These are phyloP conservation scores for Fomitopsis pulvina DNA, from an alignment of 768 basidiomycete species.

Conservation along the genomic window DNA sequence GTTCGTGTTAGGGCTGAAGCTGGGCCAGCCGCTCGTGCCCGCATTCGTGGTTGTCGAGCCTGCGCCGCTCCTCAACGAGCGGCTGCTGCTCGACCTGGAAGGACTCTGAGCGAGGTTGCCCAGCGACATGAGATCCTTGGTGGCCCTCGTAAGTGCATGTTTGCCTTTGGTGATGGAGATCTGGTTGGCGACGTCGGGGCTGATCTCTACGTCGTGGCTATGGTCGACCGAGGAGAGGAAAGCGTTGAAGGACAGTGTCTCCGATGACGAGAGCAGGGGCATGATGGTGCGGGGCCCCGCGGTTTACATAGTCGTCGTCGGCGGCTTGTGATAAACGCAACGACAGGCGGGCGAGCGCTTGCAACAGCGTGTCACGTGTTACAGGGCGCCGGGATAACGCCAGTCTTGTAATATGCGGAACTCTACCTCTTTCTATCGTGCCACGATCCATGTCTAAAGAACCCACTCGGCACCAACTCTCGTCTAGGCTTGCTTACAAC, in stretches of 20 bases:
- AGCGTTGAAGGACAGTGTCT: slow-evolving; percentile 62
- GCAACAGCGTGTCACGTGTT: neutral
- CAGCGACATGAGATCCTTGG: slow-evolving; percentile 77
- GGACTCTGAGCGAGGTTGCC: slow-evolving; percentile 24
- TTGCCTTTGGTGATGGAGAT: slow-evolving; percentile 46
- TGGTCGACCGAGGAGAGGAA: slow-evolving; percentile 55
- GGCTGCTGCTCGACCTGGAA: slow-evolving; percentile 1
- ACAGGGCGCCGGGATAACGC: too few relatives aligned
- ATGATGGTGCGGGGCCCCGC: slow-evolving; percentile 23
- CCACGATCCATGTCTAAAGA: slow-evolving; percentile 49
- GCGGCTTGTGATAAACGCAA: slow-evolving; percentile 10
- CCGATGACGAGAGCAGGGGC: slow-evolving; percentile 61
- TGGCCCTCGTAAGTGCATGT: slow-evolving; percentile 69
- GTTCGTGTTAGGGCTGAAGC: slow-evolving; percentile 10
- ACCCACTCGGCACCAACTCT: slow-evolving; percentile 65
- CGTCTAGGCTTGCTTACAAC: slow-evolving; percentile 61
- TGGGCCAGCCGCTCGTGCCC: slow-evolving; percentile 13
- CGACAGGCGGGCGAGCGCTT: neutral
- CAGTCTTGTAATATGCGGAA: too few relatives aligned
- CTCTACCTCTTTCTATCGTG: neutral
- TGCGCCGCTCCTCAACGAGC: neutral
- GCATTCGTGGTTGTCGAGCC: neutral
- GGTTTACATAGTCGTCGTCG: slow-evolving; percentile 6
- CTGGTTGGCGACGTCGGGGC: slow-evolving; percentile 34
- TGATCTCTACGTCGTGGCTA: slow-evolving; percentile 31